Evolutionary conservation across 768 basidiomycete genomes (phyloP), one percentile per base, ranked within the genome.

Genomic region (Boletus eberwhitei): DNA sequence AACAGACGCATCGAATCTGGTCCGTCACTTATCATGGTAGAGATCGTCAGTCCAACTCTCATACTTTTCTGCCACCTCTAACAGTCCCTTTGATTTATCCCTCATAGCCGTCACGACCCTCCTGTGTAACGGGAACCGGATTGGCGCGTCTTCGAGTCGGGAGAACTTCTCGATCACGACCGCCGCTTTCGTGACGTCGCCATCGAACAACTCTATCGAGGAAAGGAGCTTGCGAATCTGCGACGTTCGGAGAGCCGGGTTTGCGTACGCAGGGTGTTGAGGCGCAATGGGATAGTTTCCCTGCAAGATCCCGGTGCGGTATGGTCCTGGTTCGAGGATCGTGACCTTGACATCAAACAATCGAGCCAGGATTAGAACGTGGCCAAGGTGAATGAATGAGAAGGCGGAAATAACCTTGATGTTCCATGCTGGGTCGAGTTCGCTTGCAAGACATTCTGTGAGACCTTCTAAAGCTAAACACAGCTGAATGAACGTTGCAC

Each of bases 261-360:
- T 24, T 0, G 52, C 36, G 34, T 68, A 67, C 35, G 63, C 65
- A 14, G 60, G 52, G 19, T 70, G 66, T 31, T 46, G 57, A 11
- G 48, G 58, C 6, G 34, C 46, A 5, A 3, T 6, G 6, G 12
- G 50, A n/a, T 34, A 13, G 24, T 57, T 57, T 1, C 36, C 38
- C 8, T 54, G 43, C 9, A 12, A 9, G 12, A 59, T 40, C 21
- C 48, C 47, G 3, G 65, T 65, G 13, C 65, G 54, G 47, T 16
- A 65, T 8, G 55, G 59, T 0, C 64, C 59, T 0, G 53, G 57
- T 38, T 59, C 59, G 35, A 64, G 32, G 37, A 67, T 24, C n/a
- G 55, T 55, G 48, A 64, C 54, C 59, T 64, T 35, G 19, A 24
- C 8, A 22, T 8, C 8, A n/a, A 40, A 14, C 24, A 46, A n/a